These are phyloP conservation scores for Aspergillus olivimuriae DNA, from an alignment of 495 filamentous ascomycete genomes.

Conservation along the genomic window DNA sequence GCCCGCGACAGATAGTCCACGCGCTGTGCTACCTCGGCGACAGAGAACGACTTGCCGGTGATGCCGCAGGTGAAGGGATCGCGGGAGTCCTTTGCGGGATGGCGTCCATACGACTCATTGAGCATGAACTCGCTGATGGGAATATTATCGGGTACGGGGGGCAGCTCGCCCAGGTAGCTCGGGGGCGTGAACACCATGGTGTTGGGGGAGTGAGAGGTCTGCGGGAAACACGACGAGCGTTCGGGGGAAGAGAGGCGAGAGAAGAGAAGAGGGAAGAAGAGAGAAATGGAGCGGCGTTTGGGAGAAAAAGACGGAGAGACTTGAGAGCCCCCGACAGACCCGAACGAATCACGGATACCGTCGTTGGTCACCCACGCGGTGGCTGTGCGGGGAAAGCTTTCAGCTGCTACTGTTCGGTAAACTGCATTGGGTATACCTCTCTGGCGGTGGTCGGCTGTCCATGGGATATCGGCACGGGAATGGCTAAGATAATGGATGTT, in stretches of 20 bases:
- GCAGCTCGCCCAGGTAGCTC: constrained; percentile 60
- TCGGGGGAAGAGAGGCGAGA: not conserved
- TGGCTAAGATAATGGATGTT: no score
- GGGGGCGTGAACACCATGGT: constrained; percentile 78
- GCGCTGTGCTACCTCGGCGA: constrained; percentile 57
- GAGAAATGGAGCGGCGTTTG: not conserved
- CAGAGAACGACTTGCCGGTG: constrained; percentile 64
- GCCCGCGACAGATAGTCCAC: constrained; percentile 65
- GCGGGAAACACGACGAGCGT: not conserved
- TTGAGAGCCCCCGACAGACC: no score
- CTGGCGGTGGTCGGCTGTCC: no score
- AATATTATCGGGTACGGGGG: constrained; percentile 67
- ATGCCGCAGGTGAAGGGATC: constrained; percentile 81
- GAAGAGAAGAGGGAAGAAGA: not conserved
- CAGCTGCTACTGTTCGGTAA: not conserved
- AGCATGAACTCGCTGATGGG: constrained; percentile 76
- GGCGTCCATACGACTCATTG: constrained; percentile 64
- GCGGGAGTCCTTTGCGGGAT: constrained; percentile 54
- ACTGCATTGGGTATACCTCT: no score
- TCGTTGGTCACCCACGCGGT: not conserved
- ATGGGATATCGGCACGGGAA: no score
- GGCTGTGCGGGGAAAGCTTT: constrained; percentile 8
- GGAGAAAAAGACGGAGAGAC: no score
- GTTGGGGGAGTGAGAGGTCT: not conserved
- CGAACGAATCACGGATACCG: no score